Conservation (phyloP, 768 basidiomycete genomes). For the Candolleomyces aberdarensis region DNA sequence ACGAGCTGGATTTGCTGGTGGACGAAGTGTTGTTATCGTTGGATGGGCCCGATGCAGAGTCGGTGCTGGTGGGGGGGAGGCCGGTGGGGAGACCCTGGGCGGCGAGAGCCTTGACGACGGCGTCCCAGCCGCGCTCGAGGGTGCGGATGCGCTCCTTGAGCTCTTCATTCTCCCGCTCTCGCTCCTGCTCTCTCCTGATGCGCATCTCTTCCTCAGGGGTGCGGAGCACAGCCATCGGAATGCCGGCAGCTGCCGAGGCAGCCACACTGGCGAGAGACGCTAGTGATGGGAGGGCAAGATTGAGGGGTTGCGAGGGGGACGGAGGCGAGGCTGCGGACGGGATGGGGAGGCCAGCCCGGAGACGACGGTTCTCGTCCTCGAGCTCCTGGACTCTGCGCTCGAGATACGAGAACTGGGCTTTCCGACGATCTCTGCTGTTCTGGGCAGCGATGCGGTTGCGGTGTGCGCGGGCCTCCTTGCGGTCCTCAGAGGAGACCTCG, state of each 20-base stretch:
- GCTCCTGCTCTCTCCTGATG: conserved; percentile 43
- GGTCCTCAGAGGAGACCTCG: conserved; percentile 64
- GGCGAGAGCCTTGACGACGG: conserved; percentile 71
- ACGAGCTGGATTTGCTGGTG: conserved; percentile 17
- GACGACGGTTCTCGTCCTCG: conserved; percentile 79
- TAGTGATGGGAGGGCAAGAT: conserved; percentile 10
- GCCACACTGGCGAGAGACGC: conserved; percentile 1
- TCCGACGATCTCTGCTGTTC: conserved; percentile 87
- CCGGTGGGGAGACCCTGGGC: conserved; percentile 61
- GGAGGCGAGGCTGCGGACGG: conserved; percentile 13
- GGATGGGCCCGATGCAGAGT: conserved; percentile 9
- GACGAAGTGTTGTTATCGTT: conserved; percentile 11
- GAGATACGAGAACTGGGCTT: conserved; percentile 73
- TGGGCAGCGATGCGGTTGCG: conserved; percentile 93
- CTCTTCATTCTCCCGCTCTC: conserved; percentile 71
- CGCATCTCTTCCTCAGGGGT: conserved; percentile 29
- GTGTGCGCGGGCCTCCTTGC: conserved; percentile 85
- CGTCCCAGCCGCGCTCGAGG: conserved; percentile 80
- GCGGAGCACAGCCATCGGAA: conserved; percentile 13
- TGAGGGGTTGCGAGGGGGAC: conserved; percentile 15
- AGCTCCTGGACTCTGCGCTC: conserved; percentile 68
- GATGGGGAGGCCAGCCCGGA: conserved; percentile 49
- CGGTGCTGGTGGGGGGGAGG: conserved; percentile 23
- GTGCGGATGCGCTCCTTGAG: conserved; percentile 73
- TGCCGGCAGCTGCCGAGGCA: conserved; percentile 2